Conservation (phyloP, 129 eudicot species). For the Escallonia herrerae region DNA sequence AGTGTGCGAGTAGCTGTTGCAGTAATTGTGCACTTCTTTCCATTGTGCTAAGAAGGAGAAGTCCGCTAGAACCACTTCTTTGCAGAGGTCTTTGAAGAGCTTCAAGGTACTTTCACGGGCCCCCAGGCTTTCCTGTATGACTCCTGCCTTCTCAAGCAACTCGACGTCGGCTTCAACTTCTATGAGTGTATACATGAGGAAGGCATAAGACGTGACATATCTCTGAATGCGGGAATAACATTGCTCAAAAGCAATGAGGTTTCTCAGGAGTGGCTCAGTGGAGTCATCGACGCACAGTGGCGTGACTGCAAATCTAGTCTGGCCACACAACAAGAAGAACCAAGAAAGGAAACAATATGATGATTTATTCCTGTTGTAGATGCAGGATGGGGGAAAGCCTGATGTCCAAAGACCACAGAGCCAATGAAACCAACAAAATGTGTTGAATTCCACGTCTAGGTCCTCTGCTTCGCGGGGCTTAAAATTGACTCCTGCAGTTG, state of each 20-base stretch:
- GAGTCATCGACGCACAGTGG: not conserved
- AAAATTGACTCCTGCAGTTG: not conserved
- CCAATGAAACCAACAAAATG: not conserved
- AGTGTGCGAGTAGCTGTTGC: not conserved
- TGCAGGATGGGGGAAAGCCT: not conserved
- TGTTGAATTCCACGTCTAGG: not conserved
- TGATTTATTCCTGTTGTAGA: not conserved
- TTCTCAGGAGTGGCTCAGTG: not conserved
- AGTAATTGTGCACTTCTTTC: not conserved
- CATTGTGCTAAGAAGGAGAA: not conserved
- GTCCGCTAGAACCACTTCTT: not conserved
- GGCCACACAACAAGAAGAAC: not conserved
- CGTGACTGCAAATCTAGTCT: not conserved
- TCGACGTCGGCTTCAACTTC: not conserved
- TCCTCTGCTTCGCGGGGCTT: not conserved
- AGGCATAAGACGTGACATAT: not conserved
- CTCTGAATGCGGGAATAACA: not conserved
- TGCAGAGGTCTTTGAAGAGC: not conserved
- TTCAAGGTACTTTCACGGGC: not conserved
- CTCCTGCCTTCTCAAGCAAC: not conserved
- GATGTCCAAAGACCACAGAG: not conserved
- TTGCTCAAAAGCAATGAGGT: constrained; percentile 2
- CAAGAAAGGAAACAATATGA: not conserved
- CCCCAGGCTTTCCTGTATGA: not conserved
- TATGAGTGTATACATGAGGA: not conserved